These are phyloP conservation scores for Sarcodon sp. DNA, from an alignment of 768 basidiomycete genomes.

Conservation along the genomic window DNA sequence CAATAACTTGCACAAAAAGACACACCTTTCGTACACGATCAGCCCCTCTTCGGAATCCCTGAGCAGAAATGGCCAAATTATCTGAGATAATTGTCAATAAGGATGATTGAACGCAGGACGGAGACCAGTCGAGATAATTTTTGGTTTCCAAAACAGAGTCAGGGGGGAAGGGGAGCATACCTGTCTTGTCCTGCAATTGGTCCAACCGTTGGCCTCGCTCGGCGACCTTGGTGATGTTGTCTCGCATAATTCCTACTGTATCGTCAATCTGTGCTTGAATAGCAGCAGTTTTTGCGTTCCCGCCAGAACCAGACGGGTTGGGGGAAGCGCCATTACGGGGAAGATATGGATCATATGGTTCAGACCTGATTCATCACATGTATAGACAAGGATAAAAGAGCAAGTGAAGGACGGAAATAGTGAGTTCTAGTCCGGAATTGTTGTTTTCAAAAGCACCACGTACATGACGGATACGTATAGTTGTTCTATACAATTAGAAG, in stretches of 20 bases:
- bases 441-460: background rate
- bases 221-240: constrained; percentile 93
- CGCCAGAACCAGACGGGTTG: constrained; percentile 30
- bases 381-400: constrained; percentile 6
- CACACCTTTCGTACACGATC: constrained; percentile 94
- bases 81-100: constrained; percentile 31
- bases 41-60: constrained; percentile 95
- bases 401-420: constrained; percentile 3
- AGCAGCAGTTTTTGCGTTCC: constrained; percentile 80
- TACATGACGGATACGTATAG: background rate
- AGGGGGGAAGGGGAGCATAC: constrained; percentile 33
- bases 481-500: too few species aligned
- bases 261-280: constrained; percentile 97
- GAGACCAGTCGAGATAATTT: background rate
- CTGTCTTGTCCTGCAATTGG: constrained; percentile 95
- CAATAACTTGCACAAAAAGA: constrained; percentile 6
- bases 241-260: constrained; percentile 95
- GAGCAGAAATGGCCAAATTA: constrained; percentile 95
- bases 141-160: background rate
- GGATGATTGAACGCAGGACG: background rate
- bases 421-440: background rate
- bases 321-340: constrained; percentile 70
- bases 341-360: constrained; percentile 98
- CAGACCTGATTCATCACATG: constrained; percentile 51
- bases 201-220: constrained; percentile 93